Base-by-base conservation (phyloP, 345 rosid species). In the Bruguiera gymnorhiza region DNA sequence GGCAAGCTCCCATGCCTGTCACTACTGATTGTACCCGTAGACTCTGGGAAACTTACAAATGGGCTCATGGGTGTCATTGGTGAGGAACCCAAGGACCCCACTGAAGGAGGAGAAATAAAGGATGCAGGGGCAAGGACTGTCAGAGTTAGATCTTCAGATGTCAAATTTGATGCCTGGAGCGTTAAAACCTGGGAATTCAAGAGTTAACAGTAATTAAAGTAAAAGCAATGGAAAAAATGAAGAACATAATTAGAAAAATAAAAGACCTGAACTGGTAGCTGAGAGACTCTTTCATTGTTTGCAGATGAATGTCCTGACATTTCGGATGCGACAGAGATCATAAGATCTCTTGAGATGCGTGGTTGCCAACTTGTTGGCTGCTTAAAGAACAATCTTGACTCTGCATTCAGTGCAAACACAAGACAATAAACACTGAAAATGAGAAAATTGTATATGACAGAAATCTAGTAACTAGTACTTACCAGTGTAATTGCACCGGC, bases 41-140 rank as follows among this genome's bases (percentile, higher is more conserved):
- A 78, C 75, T 87, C 89, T 4, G 91, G 64, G 80, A 86, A 76
- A 55, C 92, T 88, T 65, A 85, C 70, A 79, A 86, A 82, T 50
- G 92, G 86, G 76, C 87, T 85, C 74, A 83, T 11, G 53, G 97
- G 89, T 39, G 92, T 67, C 46, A 78, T 63, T 26, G 98, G 96
- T 21, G 96, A 79, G 70, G 92, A 87, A 71, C 81, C 86, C 83
- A 92, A 81, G 73, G 99, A 92, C 56, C 94, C 85, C 11, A 96
- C 86, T 15, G 97, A 83, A 2, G 99, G 96, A 69, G 97, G 94
- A 58, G 93, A 82, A 72, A 86, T 78, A 79, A 92, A 89, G 55
- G 97, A 96, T 79, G 92, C 87, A 7, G 98, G 98, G 56, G 96
- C 98, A 53, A 90, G 97, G 83, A 95, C 86, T 31, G 95, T 96